Base-by-base conservation (phyloP, 1,284 basidiomycete species). In the Malassezia globosa region DNA sequence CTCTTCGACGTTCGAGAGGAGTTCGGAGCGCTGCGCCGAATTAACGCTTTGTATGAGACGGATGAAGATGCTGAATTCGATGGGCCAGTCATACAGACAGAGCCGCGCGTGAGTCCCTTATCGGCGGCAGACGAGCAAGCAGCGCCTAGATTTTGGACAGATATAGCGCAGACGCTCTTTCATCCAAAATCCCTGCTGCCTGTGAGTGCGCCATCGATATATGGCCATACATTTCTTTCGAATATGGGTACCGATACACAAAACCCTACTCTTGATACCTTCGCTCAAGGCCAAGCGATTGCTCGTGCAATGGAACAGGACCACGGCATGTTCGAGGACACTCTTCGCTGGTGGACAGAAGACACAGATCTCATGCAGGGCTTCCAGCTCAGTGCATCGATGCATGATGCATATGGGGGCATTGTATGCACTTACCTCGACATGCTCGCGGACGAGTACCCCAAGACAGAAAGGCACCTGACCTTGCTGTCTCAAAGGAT, bases 281-380 rank as follows among this genome's bases (percentile, higher is more conserved):
- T 55, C 37, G 56, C 60, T 7, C 59, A 64, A 18, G 65, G 65
- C 14, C 22, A 35, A 0, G 31, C 23, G 2, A 33, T 60, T 5
- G 58, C 59, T 7, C 42, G 53, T 14, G 47, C 56, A 25, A 58
- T 64, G 25, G 64, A 67, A 29, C 33, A 38, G 14, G 60, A 64
- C 5, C 49, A 59, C 23, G 54, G 58, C 21, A 51, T 60, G n/a
- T 38, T 60, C 22, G 66, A 69, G 27, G 59, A 61, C 13, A 57
- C 57, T 8, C 27, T 69, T 5, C 58, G 66, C 38, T 69, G 61
- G 61, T 60, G 66, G 25, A 57, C 62, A 0, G 66, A 69, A 39
- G 63, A 66, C 37, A 59, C 60, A 19, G 65, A 68, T 35, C 48
- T 58, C 5, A 54, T 68, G 18, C 66, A 69, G 33, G 60, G 59